Evolutionary conservation across 2,329 filamentous ascomycete species (phyloP), one percentile per base, ranked within the genome.

Genomic region (Corynespora cassiicola): DNA sequence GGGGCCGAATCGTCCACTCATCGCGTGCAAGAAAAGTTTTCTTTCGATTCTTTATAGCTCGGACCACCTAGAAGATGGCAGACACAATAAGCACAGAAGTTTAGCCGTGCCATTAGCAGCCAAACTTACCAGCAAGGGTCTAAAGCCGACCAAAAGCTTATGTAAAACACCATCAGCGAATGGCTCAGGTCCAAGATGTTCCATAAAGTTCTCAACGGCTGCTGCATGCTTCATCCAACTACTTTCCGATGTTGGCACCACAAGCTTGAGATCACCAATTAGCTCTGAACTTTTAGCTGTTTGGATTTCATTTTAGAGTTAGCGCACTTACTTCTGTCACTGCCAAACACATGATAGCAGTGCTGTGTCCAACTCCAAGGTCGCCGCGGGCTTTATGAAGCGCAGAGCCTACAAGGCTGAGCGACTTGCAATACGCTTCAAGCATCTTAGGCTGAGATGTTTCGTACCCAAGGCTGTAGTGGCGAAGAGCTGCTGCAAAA

Each of bases 101-200:
- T n/a, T n/a, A n/a, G n/a, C n/a, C n/a, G n/a, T n/a, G n/a, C n/a
- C n/a, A n/a, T n/a, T n/a, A n/a, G n/a, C n/a, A n/a, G n/a, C n/a
- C n/a, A n/a, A 12, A 36, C 39, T 12, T 42, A 42, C 39, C 20
- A 42, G 27, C 27, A 42, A 21, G 17, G 39, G 39, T 36, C 39
- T 36, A 27, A 42, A 42, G 14, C 39, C 39, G 19, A 42, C 16
- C 15, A 42, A 42, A 20, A 42, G 7, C 7, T 22, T 34, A 29
- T 34, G 37, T 18, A 40, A 10, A 6, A 34, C 22, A 18, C 40
- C 40, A 39, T 6, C 26, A 21, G 30, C 35, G n/a, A 44, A 44
- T 12, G 35, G n/a, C 2, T 23, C 17, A 16, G 35, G 40, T 12
- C 40, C 40, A 7, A 39, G 36, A 30, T 19, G 12, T 22, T 44